Conservation (phyloP, 306 rosid genomes). For the Rubus idaeus region DNA sequence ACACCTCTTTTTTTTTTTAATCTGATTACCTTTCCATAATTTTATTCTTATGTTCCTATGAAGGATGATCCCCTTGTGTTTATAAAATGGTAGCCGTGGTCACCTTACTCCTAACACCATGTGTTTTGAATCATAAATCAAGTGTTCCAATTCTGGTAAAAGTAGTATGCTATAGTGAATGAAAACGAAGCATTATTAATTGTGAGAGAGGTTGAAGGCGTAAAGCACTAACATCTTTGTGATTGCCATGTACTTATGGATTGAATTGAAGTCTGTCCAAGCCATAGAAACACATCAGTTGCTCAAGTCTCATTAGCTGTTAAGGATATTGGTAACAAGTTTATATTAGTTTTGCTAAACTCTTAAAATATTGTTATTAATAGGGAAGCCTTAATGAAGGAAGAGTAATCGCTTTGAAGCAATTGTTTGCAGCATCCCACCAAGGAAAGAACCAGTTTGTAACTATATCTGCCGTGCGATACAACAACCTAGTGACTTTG, state of each 20-base stretch:
- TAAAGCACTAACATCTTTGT: no score
- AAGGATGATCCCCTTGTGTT: neutral
- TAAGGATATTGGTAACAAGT: neutral
- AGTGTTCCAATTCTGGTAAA: neutral
- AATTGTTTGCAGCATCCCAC: slow-evolving; percentile 64
- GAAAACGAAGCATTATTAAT: no score
- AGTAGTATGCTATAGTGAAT: neutral
- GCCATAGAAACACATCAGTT: neutral
- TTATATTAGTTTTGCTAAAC: neutral
- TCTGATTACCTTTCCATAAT: neutral
- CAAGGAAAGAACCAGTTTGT: slow-evolving; percentile 82
- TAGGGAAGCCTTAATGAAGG: slow-evolving; percentile 81
- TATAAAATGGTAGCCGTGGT: neutral
- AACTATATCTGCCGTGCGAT: slow-evolving; percentile 74
- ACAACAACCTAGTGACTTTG: slow-evolving; percentile 71
- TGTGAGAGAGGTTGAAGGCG: no score
- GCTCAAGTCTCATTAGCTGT: neutral
- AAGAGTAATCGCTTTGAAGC: slow-evolving; percentile 71
- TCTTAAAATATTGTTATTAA: neutral
- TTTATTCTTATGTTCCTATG: neutral
- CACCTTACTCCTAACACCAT: neutral
- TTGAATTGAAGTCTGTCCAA: neutral
- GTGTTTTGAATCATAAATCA: neutral
- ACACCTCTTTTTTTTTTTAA: neutral
- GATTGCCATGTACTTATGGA: no score